A percentile compares a stretch with the other conserved stretches of the same genome.
phyloP scores from a whole-genome alignment of 139 green algal species.

The Coelastrella sp. region DNA sequence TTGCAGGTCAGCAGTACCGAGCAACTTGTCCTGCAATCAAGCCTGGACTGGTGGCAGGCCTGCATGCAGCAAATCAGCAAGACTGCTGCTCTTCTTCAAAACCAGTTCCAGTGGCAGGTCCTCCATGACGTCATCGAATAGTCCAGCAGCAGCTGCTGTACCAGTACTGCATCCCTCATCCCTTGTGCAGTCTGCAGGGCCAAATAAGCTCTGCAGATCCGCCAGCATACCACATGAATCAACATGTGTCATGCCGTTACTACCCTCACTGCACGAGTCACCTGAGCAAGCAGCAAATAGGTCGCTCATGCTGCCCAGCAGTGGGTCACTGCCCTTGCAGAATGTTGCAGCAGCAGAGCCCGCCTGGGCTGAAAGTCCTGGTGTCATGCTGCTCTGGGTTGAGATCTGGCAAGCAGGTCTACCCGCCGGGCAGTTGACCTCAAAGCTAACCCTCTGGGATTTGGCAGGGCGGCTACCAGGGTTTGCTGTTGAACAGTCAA shows the following conservation, averaged over 20 bases:
- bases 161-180: constrained; percentile 11
- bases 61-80: constrained; percentile 18
- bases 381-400: background rate
- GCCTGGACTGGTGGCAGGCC: background rate
- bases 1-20: too few species aligned
- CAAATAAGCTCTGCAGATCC: constrained; percentile 38
- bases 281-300: constrained; percentile 42
- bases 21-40: background rate
- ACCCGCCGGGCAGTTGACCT: constrained; percentile 25
- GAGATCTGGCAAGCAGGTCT: background rate
- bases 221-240: constrained; percentile 42
- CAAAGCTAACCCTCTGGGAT: constrained; percentile 22
- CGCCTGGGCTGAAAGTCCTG: background rate
- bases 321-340: background rate
- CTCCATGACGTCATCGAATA: constrained; percentile 32
- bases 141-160: constrained; percentile 13
- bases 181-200: background rate
- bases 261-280: constrained; percentile 20
- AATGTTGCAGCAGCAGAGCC: background rate
- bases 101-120: constrained; percentile 15
- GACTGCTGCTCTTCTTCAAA: constrained; percentile 36
- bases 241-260: background rate
- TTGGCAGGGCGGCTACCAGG: background rate
- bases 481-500: background rate
- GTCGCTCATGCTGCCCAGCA: constrained; percentile 36